Evolutionary conservation across 305 asterid genomes (phyloP).

Genomic region (Fraxinus platypoda): DNA sequence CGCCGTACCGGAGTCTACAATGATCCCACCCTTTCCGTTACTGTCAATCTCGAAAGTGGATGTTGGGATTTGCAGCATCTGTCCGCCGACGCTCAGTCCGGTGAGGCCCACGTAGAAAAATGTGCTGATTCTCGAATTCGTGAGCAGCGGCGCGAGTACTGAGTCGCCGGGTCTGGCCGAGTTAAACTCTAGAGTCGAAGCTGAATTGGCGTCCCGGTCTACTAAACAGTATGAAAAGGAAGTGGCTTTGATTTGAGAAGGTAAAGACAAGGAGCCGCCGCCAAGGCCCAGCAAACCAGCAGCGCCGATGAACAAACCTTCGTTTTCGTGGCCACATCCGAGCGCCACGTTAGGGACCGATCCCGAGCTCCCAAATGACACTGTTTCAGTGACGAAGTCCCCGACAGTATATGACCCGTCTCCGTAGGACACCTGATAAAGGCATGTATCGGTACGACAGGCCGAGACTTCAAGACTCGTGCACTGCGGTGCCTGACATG

Average conservation of each 20-base stretch:
- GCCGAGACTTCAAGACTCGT: constrained; percentile 45
- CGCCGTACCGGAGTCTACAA: constrained; percentile 84
- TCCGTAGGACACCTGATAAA: constrained; percentile 68
- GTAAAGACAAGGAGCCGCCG: constrained; percentile 55
- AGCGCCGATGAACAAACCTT: constrained; percentile 59
- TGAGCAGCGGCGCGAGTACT: constrained; percentile 47
- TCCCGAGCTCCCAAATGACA: constrained; percentile 55
- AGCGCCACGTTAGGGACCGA: constrained; percentile 48
- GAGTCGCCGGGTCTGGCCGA: constrained; percentile 60
- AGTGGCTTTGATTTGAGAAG: constrained; percentile 59
- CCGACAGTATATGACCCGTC: constrained; percentile 82
- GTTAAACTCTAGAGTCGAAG: constrained; percentile 71
- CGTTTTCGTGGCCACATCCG: constrained; percentile 80
- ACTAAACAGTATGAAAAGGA: constrained; percentile 81
- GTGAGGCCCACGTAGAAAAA: constrained; percentile 62
- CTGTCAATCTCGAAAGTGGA: constrained; percentile 39
- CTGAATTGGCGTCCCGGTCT: constrained; percentile 52
- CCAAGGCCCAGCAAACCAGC: constrained; percentile 72
- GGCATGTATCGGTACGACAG: constrained; percentile 46
- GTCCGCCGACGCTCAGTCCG: constrained; percentile 65
- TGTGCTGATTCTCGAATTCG: constrained; percentile 36
- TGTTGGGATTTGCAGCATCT: constrained; percentile 33
- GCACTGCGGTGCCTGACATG: constrained; percentile 50
- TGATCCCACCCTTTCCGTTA: constrained; percentile 69
- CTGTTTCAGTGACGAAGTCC: constrained; percentile 60